These are phyloP conservation scores for Poa pratensis DNA, from an alignment of 176 grass and related monocot genomes.

Conservation along the genomic window DNA sequence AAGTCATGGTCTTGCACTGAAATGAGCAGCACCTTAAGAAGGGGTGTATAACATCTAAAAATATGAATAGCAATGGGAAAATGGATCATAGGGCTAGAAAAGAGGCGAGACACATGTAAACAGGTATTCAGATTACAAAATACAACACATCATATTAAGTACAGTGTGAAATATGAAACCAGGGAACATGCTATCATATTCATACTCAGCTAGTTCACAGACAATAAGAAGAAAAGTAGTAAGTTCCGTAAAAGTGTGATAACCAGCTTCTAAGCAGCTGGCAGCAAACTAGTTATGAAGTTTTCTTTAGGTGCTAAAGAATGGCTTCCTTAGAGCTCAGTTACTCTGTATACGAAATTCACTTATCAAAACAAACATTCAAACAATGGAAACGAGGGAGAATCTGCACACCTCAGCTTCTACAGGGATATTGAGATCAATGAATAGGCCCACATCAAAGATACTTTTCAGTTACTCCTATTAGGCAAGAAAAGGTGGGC, in stretches of 20 bases:
- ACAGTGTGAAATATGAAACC: constrained; percentile 2
- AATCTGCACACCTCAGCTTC: neutral
- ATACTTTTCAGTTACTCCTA: neutral
- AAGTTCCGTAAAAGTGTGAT: neutral
- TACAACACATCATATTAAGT: neutral
- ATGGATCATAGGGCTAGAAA: constrained; percentile 14
- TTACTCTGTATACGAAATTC: no score
- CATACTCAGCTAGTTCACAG: neutral
- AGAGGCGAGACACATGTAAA: constrained; percentile 10
- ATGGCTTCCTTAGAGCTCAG: neutral
- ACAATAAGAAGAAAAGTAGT: neutral
- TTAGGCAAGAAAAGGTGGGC: neutral
- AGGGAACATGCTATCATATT: constrained; percentile 6
- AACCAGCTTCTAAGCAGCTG: neutral
- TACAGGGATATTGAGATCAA: neutral
- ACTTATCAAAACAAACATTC: no score
- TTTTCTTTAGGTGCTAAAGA: neutral
- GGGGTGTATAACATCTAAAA: constrained; percentile 25
- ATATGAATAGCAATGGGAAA: constrained; percentile 19
- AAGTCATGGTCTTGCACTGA: constrained; percentile 54
- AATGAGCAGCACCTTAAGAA: constrained; percentile 35
- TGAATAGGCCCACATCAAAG: neutral
- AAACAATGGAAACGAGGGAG: no score
- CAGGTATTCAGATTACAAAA: neutral
- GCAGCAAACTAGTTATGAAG: neutral